Evolutionary conservation across 2,329 filamentous ascomycete genomes (phyloP).

Genomic region (Ilyonectria sp.): DNA sequence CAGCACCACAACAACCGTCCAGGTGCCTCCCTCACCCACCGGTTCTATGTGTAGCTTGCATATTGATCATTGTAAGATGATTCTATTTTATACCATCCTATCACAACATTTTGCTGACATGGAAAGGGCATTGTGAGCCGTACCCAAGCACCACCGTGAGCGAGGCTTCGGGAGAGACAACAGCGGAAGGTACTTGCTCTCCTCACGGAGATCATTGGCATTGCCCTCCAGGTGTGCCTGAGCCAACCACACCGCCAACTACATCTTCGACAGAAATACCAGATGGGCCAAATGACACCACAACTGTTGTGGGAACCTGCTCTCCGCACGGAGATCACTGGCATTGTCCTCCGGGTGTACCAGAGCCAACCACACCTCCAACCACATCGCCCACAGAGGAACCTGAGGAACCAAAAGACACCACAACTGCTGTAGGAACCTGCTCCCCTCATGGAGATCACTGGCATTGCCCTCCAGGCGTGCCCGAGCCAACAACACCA

Average conservation of each 20-base stretch:
- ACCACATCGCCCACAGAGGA: no score
- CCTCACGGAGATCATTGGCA: slow-evolving; percentile 13
- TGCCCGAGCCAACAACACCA: no score
- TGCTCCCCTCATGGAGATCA: slow-evolving; percentile 29
- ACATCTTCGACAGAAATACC: neutral
- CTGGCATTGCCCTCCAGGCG: neutral
- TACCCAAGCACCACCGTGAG: slow-evolving; percentile 3
- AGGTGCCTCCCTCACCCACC: slow-evolving; percentile 26
- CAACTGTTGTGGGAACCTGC: neutral
- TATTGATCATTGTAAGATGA: slow-evolving; percentile 17
- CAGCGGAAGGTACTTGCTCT: neutral
- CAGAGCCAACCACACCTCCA: no score
- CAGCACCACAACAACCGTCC: slow-evolving; percentile 16
- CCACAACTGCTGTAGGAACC: neutral
- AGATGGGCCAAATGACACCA: no score
- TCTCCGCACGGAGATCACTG: slow-evolving; percentile 2
- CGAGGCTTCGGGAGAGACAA: neutral
- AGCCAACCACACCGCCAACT: neutral
- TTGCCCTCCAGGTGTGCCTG: neutral
- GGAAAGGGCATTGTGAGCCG: slow-evolving; percentile 34
- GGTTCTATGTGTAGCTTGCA: slow-evolving; percentile 25
- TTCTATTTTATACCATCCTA: neutral
- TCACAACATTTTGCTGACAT: neutral
- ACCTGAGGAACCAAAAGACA: neutral
- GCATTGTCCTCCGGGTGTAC: no score